Evolutionary conservation across 2,329 filamentous ascomycete genomes (phyloP).

Genomic region (Aspergillus puulaauensis): DNA sequence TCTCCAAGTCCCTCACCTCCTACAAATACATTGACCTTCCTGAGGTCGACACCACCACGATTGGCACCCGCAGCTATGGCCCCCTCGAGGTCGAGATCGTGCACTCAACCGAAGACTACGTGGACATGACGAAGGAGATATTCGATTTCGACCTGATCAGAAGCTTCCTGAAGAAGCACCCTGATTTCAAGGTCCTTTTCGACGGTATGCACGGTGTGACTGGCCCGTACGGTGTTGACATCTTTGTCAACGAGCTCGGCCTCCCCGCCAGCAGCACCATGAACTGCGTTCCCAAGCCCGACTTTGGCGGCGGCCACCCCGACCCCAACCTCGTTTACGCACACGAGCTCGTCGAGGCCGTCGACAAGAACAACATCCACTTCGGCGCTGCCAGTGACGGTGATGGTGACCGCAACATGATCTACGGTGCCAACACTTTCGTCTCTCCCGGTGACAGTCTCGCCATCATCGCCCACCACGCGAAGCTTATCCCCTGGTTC

Average conservation of each 20-base stretch:
- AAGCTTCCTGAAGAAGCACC: conserved; percentile 81
- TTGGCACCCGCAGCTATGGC: conserved; percentile 83
- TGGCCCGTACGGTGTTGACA: conserved; percentile 88
- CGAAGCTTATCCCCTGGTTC: conserved; percentile 96
- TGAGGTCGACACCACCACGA: conserved; percentile 76
- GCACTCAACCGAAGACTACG: conserved; percentile 88
- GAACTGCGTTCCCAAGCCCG: conserved; percentile 87
- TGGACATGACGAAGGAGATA: conserved; percentile 94
- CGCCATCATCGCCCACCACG: conserved; percentile 97
- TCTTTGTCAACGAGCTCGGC: conserved; percentile 92
- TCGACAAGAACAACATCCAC: conserved; percentile 87
- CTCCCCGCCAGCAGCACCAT: conserved; percentile 75
- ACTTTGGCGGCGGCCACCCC: conserved; percentile 96
- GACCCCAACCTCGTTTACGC: conserved; percentile 98
- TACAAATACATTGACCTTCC: conserved; percentile 92
- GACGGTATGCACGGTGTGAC: conserved; percentile 94
- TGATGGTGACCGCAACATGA: conserved; percentile 99
- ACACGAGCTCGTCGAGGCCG: conserved; percentile 87
- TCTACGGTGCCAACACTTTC: conserved; percentile 94
- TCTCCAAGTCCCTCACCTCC: conserved; percentile 81
- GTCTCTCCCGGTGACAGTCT: conserved; percentile 96
- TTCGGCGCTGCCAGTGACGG: conserved; percentile 97
- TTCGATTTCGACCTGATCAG: conserved; percentile 98
- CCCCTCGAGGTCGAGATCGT: conserved; percentile 90
- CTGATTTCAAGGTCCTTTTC: conserved; percentile 95